Evolutionary conservation across 495 filamentous ascomycete species (phyloP), one percentile per base, ranked within the genome.

Genomic region (Xylaria bambusicola): DNA sequence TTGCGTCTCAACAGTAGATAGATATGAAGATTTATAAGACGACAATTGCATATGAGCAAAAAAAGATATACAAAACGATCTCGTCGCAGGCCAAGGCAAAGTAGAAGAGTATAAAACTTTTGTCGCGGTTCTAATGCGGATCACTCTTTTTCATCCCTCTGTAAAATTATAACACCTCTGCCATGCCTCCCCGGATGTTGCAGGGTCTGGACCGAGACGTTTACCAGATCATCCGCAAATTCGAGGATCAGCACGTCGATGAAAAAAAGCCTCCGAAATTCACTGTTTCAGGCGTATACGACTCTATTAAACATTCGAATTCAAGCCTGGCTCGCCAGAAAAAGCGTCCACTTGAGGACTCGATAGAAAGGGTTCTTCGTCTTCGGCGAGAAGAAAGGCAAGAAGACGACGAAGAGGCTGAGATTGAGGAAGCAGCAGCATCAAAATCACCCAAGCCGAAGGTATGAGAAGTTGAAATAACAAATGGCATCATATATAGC

Each of bases 331-430:
- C 89, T 45, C 79, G 92, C 13, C 87, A 87, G 62, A 90, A 88
- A 6, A 96, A 94, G 73, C 84, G 83, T 53, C 76, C 87, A 13
- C 74, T 98, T 13, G 89, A 96, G 69, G 87, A 92, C 64, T 89
- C 90, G 46, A 89, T 98, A 62, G 92, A 96, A 66, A 80, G 91
- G 20, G 90, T 95, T 1, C 77, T 98, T 27, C 84, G 84, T 21
- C 84, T 93, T 13, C 68, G 96, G 10, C 84, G 83, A 49, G 81
- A 85, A 60, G 90, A 95, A 55, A 65, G 76, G 47, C 79, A 80
- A 51, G 75, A 79, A 24, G 78, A 80, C 57, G 84, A 80, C n/a
- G 77, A 81, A 38, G 75, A 70, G 50, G 88, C 85, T 6, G 82
- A 84, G 31, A 82, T 88, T 53, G 86, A 88, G 44, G 86, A 86